These are phyloP conservation scores for Suillus placidus DNA, from an alignment of 768 basidiomycete genomes.

Conservation along the genomic window DNA sequence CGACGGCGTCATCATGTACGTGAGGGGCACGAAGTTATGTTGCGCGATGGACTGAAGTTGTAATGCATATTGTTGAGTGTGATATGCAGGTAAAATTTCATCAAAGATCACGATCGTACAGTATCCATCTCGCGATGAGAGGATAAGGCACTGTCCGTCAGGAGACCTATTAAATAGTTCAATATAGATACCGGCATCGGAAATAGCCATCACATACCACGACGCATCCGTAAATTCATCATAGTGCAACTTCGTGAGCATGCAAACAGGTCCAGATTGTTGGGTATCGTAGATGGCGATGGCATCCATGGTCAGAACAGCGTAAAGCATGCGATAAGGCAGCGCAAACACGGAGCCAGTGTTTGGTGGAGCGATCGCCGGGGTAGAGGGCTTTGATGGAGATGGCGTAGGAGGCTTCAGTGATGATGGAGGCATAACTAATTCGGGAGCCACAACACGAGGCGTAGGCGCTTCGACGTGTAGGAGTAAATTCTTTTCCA, in stretches of 20 bases:
- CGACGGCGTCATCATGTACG: slow-evolving; percentile 36
- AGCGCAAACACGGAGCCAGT: slow-evolving; percentile 77
- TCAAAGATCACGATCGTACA: slow-evolving; percentile 95
- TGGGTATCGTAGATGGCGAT: slow-evolving; percentile 97
- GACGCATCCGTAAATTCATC: slow-evolving; percentile 97
- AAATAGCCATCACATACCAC: slow-evolving; percentile 62
- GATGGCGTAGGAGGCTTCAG: slow-evolving; percentile 19
- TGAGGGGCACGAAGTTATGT: slow-evolving; percentile 71
- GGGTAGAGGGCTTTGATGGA: slow-evolving; percentile 21
- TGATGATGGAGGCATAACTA: slow-evolving; percentile 12
- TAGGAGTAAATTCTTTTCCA: neutral
- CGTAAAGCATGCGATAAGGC: slow-evolving; percentile 93
- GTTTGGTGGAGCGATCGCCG: slow-evolving; percentile 45
- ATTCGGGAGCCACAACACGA: slow-evolving; percentile 7
- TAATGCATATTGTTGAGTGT: slow-evolving; percentile 88
- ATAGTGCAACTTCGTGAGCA: slow-evolving; percentile 94
- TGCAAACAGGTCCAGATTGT: slow-evolving; percentile 87
- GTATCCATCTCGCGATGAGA: slow-evolving; percentile 94
- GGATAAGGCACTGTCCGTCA: slow-evolving; percentile 90
- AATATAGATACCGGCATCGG: slow-evolving; percentile 9
- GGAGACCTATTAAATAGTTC: slow-evolving; percentile 71
- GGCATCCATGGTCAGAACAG: slow-evolving; percentile 95
- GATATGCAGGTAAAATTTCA: slow-evolving; percentile 86
- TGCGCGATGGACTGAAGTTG: slow-evolving; percentile 92
- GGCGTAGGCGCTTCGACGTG: slow-evolving; percentile 11